Percentiles rank a stretch among this genome's conserved stretches.
Conservation (phyloP, 2,329 filamentous ascomycete species). For the Penicillium italicum region DNA sequence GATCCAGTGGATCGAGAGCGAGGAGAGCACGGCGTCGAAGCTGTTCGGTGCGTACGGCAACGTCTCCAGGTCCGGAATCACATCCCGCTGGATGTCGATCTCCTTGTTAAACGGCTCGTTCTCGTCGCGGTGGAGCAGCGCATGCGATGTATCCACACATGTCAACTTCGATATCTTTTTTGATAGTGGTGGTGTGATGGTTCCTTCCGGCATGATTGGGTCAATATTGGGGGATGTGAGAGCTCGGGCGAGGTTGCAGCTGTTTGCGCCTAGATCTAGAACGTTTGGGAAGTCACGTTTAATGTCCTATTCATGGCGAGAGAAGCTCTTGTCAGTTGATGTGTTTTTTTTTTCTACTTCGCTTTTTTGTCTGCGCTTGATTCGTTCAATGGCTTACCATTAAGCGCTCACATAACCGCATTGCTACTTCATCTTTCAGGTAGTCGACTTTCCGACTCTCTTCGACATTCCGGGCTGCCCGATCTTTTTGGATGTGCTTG, state of each 20-base stretch:
- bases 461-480: conserved; percentile 68
- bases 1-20: conserved; percentile 90
- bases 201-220: conserved; percentile 41
- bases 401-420: conserved; percentile 77
- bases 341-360: not conserved
- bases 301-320: conserved; percentile 60
- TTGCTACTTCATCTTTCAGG: conserved; percentile 85
- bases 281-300: conserved; percentile 80
- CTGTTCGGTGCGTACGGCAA: conserved; percentile 71
- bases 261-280: conserved; percentile 91
- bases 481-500: conserved; percentile 90
- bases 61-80: conserved; percentile 64
- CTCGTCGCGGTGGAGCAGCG: conserved; percentile 76
- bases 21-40: conserved; percentile 89
- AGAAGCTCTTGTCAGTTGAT: conserved; percentile 2
- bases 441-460: conserved; percentile 82
- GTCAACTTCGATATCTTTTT: conserved; percentile 69
- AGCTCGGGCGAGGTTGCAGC: conserved; percentile 86
- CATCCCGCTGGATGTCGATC: conserved; percentile 68
- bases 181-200: conserved; percentile 55
- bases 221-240: conserved; percentile 68
- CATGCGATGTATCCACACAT: conserved; percentile 75
- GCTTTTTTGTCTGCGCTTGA: not conserved
- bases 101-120: conserved; percentile 63
- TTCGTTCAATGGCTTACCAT: conserved; percentile 53